phyloP scores from a whole-genome alignment of 1,139 yeast genomes.

The Candida gigantensis region DNA sequence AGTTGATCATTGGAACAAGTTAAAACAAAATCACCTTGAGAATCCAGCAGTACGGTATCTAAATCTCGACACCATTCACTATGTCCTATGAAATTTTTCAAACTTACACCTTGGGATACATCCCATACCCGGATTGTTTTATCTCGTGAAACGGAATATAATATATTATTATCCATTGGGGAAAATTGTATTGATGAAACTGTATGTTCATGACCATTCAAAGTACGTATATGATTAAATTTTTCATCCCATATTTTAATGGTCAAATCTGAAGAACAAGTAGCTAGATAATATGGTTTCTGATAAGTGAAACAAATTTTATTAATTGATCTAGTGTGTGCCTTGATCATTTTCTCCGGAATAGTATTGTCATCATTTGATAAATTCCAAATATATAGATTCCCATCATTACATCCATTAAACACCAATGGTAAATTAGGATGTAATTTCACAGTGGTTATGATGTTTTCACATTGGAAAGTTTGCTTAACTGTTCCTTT shows the following conservation, averaged over 20 bases:
- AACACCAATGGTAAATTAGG: slow-evolving; percentile 67
- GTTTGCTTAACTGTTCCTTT: slow-evolving; percentile 43
- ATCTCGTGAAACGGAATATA: slow-evolving; percentile 81
- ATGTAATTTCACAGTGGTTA: slow-evolving; percentile 70
- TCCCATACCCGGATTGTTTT: slow-evolving; percentile 78
- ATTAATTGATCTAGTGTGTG: slow-evolving; percentile 76
- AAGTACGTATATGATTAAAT: slow-evolving; percentile 59
- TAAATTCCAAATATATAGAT: slow-evolving; percentile 71
- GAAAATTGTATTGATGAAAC: slow-evolving; percentile 66
- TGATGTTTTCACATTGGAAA: slow-evolving; percentile 56
- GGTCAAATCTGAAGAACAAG: slow-evolving; percentile 74
- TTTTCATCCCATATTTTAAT: slow-evolving; percentile 71
- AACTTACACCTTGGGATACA: slow-evolving; percentile 64
- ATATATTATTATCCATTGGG: slow-evolving; percentile 32
- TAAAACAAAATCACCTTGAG: slow-evolving; percentile 56
- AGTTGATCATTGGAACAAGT: slow-evolving; percentile 86
- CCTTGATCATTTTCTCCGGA: slow-evolving; percentile 68
- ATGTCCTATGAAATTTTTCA: slow-evolving; percentile 71
- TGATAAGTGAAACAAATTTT: slow-evolving; percentile 35
- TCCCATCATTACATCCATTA: slow-evolving; percentile 75
- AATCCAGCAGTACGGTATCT: slow-evolving; percentile 32
- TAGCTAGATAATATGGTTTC: slow-evolving; percentile 40
- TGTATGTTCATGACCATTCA: slow-evolving; percentile 90
- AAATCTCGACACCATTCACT: slow-evolving; percentile 86
- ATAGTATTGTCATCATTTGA: slow-evolving; percentile 54